Evolutionary conservation across 1,139 yeast genomes (phyloP).

Genomic region (Saccharomyces uvarum): DNA sequence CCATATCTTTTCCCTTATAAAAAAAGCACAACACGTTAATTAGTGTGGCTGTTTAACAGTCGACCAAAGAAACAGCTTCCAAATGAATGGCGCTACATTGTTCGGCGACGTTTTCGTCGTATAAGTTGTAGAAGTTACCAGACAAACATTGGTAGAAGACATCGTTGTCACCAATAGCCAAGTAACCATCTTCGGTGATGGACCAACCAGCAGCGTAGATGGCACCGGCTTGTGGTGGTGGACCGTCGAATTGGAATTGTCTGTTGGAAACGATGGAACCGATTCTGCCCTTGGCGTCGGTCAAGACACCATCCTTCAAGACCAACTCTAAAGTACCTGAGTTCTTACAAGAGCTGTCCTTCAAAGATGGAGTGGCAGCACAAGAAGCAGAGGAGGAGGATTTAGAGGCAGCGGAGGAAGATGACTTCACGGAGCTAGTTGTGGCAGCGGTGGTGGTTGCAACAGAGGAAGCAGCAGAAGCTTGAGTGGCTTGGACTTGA

Average conservation of each 20-base stretch:
- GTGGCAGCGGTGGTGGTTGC: slow-evolving; percentile 19
- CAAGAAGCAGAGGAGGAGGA: slow-evolving; percentile 11
- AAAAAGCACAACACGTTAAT: background rate
- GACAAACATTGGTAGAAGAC: slow-evolving; percentile 75
- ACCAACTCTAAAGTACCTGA: slow-evolving; percentile 48
- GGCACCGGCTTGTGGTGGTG: slow-evolving; percentile 86
- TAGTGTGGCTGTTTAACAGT: slow-evolving; percentile 39
- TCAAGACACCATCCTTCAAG: slow-evolving; percentile 48
- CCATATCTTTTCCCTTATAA: background rate
- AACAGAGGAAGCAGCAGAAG: slow-evolving; percentile 32
- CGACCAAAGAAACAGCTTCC: slow-evolving; percentile 54
- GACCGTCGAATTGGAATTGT: slow-evolving; percentile 88
- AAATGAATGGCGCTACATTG: slow-evolving; percentile 65
- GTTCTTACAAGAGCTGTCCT: slow-evolving; percentile 36
- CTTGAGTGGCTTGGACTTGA: slow-evolving; percentile 15
- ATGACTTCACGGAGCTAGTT: slow-evolving; percentile 12
- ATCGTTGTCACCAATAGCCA: slow-evolving; percentile 62
- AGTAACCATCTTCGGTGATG: slow-evolving; percentile 52
- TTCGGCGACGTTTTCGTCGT: slow-evolving; percentile 58
- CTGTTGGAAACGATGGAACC: slow-evolving; percentile 81
- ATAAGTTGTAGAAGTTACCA: slow-evolving; percentile 78
- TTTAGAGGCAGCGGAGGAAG: slow-evolving; percentile 12
- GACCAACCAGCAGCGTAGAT: slow-evolving; percentile 84
- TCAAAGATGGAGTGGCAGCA: slow-evolving; percentile 10
- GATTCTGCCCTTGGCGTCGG: slow-evolving; percentile 60